Conservation (phyloP, 1,139 yeast species). For the Scheffersomyces titani region DNA sequence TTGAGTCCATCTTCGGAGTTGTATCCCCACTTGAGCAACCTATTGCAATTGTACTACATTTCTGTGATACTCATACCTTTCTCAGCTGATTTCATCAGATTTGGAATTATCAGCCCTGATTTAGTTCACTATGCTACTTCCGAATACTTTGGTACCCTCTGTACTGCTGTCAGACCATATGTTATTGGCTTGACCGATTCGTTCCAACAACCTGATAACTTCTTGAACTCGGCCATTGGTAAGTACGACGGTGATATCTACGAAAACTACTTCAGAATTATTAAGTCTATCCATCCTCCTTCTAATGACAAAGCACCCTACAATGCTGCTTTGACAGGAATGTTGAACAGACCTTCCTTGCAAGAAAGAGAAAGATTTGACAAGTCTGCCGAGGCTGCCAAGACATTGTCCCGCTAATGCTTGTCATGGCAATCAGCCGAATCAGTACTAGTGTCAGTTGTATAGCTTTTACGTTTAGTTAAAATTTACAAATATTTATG, state of each 20-base stretch:
- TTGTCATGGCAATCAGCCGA: not conserved
- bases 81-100: constrained; percentile 43
- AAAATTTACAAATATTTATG: not conserved
- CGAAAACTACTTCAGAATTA: constrained; percentile 45
- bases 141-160: constrained; percentile 34
- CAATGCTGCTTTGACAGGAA: constrained; percentile 31
- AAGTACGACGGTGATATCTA: constrained; percentile 47
- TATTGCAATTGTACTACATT: constrained; percentile 24
- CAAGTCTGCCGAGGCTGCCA: constrained; percentile 28
- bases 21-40: constrained; percentile 20
- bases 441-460: not conserved
- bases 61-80: constrained; percentile 36
- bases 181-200: constrained; percentile 49
- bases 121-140: constrained; percentile 35
- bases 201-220: constrained; percentile 49
- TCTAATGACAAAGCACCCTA: constrained; percentile 41
- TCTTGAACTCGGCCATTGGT: constrained; percentile 46
- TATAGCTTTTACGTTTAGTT: not conserved
- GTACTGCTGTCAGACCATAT: constrained; percentile 43
- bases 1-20: constrained; percentile 15
- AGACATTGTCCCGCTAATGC: constrained; percentile 29
- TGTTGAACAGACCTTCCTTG: constrained; percentile 40
- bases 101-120: constrained; percentile 33
- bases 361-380: constrained; percentile 45
- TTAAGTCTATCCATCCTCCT: constrained; percentile 41